Base-by-base conservation (phyloP, 2,329 filamentous ascomycete species). In the Phyllosticta capitalensis region DNA sequence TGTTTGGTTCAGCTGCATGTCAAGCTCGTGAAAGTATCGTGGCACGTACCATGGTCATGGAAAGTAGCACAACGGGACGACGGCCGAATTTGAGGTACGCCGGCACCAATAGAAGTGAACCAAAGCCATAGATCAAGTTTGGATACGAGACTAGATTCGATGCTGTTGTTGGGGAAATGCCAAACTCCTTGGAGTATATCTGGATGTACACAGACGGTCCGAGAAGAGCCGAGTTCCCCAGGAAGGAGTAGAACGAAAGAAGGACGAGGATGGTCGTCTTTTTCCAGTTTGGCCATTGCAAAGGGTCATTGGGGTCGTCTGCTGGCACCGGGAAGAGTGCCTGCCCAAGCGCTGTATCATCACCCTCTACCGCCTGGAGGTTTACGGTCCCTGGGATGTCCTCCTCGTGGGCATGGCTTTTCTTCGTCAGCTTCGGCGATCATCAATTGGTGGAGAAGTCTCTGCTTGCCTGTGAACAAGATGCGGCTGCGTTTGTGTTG, bases 291-390 rank as follows among this genome's bases (percentile, higher is more conserved):
- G 79, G 67, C 83, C 82, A 85, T 67, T 79, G 78, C 9, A 84
- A 73, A 7, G 82, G 82, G 66, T 85, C 82, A 61, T 85, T 85
- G 1, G 82, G 82, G 64, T 84, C 82, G 58, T 83, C 78, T 1
- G 81, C 79, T 1, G 83, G 82, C 0, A 84, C 82, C 1, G 83
- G 82, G 64, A 80, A 85, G 3, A 85, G 73, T 2, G 83, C 82
- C 67, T 84, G 82, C 21, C 83, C 83, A 61, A 82, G 81, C 0
- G 74, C 81, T 0, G 81, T 81, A 64, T 84, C 81, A 64, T 84
- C 81, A 52, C 81, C 82, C 71, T 83, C 81, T 75, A 60, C 67
- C 10, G 74, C 77, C 58, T 74, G 70, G 17, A 84, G 71, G 65
- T 83, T 78, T 50, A 83, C 81, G 0, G 81, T 84, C 3, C 81